Evolutionary conservation across 495 filamentous ascomycete species (phyloP).

Genomic region (Hypoxylon lenormandii): DNA sequence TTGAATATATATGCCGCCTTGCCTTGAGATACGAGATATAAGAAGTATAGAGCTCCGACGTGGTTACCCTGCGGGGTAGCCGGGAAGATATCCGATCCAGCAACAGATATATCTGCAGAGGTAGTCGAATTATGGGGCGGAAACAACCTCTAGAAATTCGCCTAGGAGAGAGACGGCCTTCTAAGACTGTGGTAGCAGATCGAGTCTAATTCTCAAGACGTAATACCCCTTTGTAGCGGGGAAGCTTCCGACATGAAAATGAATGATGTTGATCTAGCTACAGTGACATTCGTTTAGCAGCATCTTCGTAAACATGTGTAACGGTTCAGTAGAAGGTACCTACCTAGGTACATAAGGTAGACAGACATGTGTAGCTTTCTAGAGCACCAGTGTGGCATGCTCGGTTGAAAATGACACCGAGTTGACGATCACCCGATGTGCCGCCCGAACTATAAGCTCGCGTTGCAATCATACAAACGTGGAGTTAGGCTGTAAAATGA

Average conservation of each 20-base stretch:
- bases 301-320: slow-evolving; percentile 6
- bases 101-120: neutral
- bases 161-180: neutral
- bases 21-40: neutral
- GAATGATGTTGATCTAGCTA: slow-evolving; percentile 19
- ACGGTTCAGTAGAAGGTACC: neutral
- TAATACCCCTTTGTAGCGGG: slow-evolving; percentile 13
- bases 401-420: slow-evolving; percentile 34
- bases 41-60: neutral
- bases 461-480: neutral
- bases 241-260: slow-evolving; percentile 19
- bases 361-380: slow-evolving; percentile 4
- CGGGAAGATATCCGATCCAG: slow-evolving; percentile 29
- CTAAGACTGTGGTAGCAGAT: neutral
- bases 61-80: slow-evolving; percentile 4
- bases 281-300: slow-evolving; percentile 35
- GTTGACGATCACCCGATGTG: neutral
- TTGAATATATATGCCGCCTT: too few relatives aligned
- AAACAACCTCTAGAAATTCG: neutral
- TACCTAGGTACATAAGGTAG: too few relatives aligned
- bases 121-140: neutral
- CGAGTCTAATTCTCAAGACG: neutral
- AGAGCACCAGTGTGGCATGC: neutral
- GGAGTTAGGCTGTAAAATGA: neutral
- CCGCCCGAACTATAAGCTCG: neutral